Evolutionary conservation across 148 eudicot genomes (phyloP).

Genomic region (Silene conica): DNA sequence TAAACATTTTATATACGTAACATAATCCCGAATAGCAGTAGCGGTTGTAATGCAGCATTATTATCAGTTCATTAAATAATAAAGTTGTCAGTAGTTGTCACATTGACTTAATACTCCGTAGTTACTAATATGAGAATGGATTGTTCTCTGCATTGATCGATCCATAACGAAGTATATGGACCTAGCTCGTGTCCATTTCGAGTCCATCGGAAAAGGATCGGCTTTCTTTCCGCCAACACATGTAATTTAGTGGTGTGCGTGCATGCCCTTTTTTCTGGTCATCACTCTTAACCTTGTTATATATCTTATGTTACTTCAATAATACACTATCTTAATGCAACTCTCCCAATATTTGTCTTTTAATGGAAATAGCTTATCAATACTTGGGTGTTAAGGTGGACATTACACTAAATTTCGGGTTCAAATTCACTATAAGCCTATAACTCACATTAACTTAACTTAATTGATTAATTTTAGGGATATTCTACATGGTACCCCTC

Average conservation of each 20-base stretch:
- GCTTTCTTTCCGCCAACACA: background rate
- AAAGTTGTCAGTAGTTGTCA: background rate
- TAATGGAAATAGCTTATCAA: no score
- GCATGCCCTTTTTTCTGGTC: background rate
- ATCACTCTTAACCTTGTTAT: background rate
- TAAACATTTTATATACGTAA: no score
- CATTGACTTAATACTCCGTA: background rate
- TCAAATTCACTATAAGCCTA: no score
- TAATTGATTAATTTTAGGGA: no score
- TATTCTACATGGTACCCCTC: no score
- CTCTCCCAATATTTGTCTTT: no score
- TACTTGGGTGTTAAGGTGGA: no score
- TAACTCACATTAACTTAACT: no score
- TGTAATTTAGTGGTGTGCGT: constrained; percentile 3
- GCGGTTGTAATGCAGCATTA: background rate
- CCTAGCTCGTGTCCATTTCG: constrained; percentile 4
- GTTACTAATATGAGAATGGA: background rate
- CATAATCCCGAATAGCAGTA: no score
- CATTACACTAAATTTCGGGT: no score
- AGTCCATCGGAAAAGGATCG: constrained; percentile 4
- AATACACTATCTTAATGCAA: background rate
- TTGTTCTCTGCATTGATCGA: background rate
- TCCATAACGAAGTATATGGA: background rate
- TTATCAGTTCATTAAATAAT: background rate
- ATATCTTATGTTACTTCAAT: background rate